Base-by-base conservation (phyloP, 306 rosid genomes). In the Lagenaria siceraria region DNA sequence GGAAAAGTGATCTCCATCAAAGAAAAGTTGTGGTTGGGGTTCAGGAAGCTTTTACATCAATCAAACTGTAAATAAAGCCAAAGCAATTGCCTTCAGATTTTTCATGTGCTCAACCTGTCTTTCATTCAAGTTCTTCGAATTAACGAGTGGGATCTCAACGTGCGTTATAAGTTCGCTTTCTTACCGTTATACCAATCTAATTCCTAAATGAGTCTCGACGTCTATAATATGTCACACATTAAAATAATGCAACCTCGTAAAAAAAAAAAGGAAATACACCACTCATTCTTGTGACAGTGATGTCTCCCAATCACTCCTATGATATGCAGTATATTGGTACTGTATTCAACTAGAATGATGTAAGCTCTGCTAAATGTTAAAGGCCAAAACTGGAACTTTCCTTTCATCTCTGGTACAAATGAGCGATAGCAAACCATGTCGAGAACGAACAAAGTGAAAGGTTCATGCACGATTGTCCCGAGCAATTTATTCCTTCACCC, bases 11-110 rank as follows among this genome's bases (percentile, higher is more conserved):
- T n/a, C 75, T 49, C 1, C 75, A 69, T 69, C 31, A 36, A 27
- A 12, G 2, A 69, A 69, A 69, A 69, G 75, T 18, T 22, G 75
- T 42, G 75, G 75, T 69, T 69, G 75, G 55, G 75, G 75, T 69
- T 69, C 0, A 21, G 52, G 25, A 71, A 43, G 35, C 58, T 17
- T 71, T 71, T 43, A 17, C 76, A n/a, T 70, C 52, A 70, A 70
- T 21, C 75, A 70, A 71, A 25, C 38, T 71, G 14, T 35, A 7
- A 71, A 71, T 71, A 18, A 25, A 46, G 35, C 53, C 76, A 43
- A 46, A 69, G 54, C 12, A 13, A n/a, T 22, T 15, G 33, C 7
- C n/a, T 22, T 43, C 2, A 8, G 11, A 24, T 15, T 71, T 27
- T 22, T 22, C 36, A 10, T 35, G 13, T 66, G 74, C 52, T 36